Evolutionary conservation across 2,329 filamentous ascomycete species (phyloP), one percentile per base, ranked within the genome.

Genomic region (Leptographium radiaticola): DNA sequence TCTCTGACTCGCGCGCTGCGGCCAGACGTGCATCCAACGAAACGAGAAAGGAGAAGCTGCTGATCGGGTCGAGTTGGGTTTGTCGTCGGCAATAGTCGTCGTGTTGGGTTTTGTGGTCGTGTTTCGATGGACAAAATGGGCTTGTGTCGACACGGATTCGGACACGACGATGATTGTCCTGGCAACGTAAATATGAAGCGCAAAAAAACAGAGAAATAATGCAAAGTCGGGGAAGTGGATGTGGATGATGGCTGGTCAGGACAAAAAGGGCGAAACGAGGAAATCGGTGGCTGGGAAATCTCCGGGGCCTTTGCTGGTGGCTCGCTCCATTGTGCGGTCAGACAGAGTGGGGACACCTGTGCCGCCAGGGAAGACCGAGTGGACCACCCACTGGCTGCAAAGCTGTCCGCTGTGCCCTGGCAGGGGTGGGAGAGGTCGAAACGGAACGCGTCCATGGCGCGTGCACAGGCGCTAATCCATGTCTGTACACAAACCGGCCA

Each of bases 361-460:
- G 40, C 40, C 9, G 15, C 8, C n/a, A 42, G 18, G n/a, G 13
- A 9, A 7, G 16, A 8, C 40, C 18, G 16, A 18, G 40, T 8
- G 16, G 11, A 43, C 25, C 25, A 25, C 25, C 25, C 25, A 25
- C 25, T 25, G 40, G 40, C 40, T 20, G 40, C 6, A 20, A 18
- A 44, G 40, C n/a, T 12, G n/a, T 10, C 25, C 25, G 25, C 25
- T 25, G 25, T 25, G 25, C 25, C 25, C 25, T 25, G 25, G 25
- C 25, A 25, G 25, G 25, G 25, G 25, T 25, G 25, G 3, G 15
- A 30, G 15, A 30, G 49, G 43, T 47, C 46, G 50, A 58, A 58
- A 57, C 42, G 55, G 56, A 58, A 25, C 57, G 57, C 57, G 57
- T 58, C 36, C 2, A 25, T 40, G 39, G 55, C 57, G 57, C 57